Conservation (phyloP, 768 basidiomycete species). For the Suillus brevipes region DNA sequence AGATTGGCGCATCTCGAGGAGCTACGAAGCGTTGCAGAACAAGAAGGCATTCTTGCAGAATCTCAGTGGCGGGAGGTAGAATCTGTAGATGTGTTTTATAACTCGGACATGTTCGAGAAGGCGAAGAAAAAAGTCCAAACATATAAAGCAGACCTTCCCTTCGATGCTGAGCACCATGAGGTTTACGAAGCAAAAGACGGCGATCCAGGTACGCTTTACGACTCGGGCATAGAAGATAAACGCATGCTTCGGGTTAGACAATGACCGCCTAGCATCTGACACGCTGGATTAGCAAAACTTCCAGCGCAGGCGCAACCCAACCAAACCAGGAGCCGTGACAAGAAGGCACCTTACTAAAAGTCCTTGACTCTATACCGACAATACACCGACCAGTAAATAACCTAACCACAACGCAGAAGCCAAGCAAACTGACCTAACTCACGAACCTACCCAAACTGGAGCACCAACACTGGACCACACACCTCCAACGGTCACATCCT, state of each 20-base stretch:
- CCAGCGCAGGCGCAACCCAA: slow-evolving; percentile 61
- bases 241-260: slow-evolving; percentile 35
- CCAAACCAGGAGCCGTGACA: too few relatives aligned
- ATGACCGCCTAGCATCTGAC: slow-evolving; percentile 45
- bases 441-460: too few relatives aligned
- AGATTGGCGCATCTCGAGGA: slow-evolving; percentile 57
- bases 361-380: too few relatives aligned
- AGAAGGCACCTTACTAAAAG: too few relatives aligned
- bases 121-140: slow-evolving; percentile 42
- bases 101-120: slow-evolving; percentile 40
- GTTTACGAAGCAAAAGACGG: slow-evolving; percentile 36
- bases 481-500: too few relatives aligned
- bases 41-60: slow-evolving; percentile 50
- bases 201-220: slow-evolving; percentile 26
- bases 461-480: too few relatives aligned
- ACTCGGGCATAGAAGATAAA: not conserved
- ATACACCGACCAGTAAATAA: slow-evolving; percentile 46
- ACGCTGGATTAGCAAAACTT: slow-evolving; percentile 52
- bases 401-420: too few relatives aligned
- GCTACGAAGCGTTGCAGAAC: slow-evolving; percentile 49
- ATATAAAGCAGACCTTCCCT: slow-evolving; percentile 52
- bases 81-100: slow-evolving; percentile 56
- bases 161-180: slow-evolving; percentile 39
- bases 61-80: slow-evolving; percentile 62
- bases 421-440: too few relatives aligned